Evolutionary conservation across 805 yeast species (phyloP), one percentile per base, ranked within the genome.

Genomic region (Wickerhamiella azymoides): DNA sequence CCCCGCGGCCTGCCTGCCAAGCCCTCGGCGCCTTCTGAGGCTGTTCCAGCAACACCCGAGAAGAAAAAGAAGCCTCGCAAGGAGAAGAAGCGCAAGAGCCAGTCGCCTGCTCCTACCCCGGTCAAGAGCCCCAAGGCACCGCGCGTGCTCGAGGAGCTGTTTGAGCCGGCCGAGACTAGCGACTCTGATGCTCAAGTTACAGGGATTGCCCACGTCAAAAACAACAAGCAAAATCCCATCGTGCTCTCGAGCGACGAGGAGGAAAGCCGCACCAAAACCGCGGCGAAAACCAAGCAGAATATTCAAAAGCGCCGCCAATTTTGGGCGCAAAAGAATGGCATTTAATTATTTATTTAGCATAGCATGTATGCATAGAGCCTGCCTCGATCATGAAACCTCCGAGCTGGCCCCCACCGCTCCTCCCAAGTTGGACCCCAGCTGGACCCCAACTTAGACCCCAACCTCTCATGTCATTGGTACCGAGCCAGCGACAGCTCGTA

Each of bases 231-330:
- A n/a, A 30, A 30, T 13, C 33, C 33, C 14, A 30, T 30, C 8
- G 33, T 13, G 33, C 33, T 30, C 16, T n/a, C n/a, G 16, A 11
- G 14, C 16, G 33, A 35, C n/a, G 39, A 35, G 32, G 40, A 35
- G 21, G 40, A 21, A 14, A 42, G 45, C 28, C 45, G 45, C 19
- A 42, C 45, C 14, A 42, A 42, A 13, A 10, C 36, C 16, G 37
- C 16, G 2, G 44, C 44, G 1, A 28, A 24, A n/a, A 21, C 44
- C 18, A 14, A 19, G 28, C 38, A 37, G 10, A 27, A 36, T 18
- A 41, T 33, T 14, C 28, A 41, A 17, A 36, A 28, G 3, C 25
- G 36, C 19, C 37, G 44, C 24, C 24, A 28, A 5, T 41, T 30
- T 19, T 41, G 44, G 44, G 37, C 36, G 3, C 14, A 41, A 14